A percentile compares a stretch with the other conserved stretches of the same genome.
phyloP scores from a whole-genome alignment of 2,329 filamentous ascomycete genomes.

The Talaromyces sp. region DNA sequence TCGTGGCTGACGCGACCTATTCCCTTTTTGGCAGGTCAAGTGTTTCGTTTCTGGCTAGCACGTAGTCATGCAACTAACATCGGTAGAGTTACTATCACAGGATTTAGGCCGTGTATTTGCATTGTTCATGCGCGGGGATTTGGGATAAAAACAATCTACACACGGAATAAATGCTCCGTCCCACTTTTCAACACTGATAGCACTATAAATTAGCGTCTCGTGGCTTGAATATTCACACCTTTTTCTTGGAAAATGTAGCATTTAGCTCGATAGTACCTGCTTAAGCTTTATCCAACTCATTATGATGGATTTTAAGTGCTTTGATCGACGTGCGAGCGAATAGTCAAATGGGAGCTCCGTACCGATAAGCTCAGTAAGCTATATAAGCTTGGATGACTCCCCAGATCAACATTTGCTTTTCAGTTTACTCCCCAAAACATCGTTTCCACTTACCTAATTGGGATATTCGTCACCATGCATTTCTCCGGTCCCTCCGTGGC shows the following conservation, averaged over 20 bases:
- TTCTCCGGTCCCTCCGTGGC: not conserved
- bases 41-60: not conserved
- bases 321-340: not conserved
- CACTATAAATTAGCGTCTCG: not conserved
- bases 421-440: not conserved
- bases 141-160: not conserved
- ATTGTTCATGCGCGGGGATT: not conserved
- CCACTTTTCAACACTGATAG: not conserved
- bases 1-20: not conserved
- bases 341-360: not conserved
- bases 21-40: not conserved
- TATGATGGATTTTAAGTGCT: not conserved
- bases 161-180: not conserved
- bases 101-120: not conserved
- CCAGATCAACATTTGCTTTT: not conserved
- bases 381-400: not conserved
- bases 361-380: not conserved
- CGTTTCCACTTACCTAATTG: not conserved
- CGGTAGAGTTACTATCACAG: not conserved
- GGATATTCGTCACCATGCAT: not conserved
- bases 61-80: not conserved
- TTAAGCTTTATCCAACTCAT: not conserved
- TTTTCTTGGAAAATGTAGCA: not conserved
- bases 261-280: not conserved
- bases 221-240: not conserved